Percentiles rank a stretch among this genome's conserved stretches.
Conservation (phyloP, 192 early-diverging fungal species). For the Coemansia furcata region DNA sequence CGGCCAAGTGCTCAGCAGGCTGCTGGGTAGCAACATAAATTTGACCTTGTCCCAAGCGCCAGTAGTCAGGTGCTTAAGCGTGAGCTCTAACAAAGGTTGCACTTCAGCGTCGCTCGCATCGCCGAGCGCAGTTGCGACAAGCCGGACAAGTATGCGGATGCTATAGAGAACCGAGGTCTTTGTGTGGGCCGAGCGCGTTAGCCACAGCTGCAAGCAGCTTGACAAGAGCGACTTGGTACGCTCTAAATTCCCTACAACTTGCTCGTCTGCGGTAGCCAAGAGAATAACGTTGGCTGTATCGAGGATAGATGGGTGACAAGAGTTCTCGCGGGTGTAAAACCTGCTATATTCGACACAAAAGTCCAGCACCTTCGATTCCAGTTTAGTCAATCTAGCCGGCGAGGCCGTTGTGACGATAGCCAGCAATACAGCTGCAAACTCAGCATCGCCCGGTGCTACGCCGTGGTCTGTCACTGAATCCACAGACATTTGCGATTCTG, state of each 20-base stretch:
- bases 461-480: conserved; percentile 16
- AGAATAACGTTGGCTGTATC: conserved; percentile 29
- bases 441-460: conserved; percentile 23
- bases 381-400: conserved; percentile 14
- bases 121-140: conserved; percentile 8
- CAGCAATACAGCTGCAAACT: conserved; percentile 23
- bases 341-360: conserved; percentile 47
- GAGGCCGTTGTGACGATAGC: conserved; percentile 29
- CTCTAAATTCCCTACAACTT: conserved; percentile 7
- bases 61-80: conserved; percentile 28
- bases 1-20: conserved; percentile 33
- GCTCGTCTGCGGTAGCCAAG: conserved; percentile 19
- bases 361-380: conserved; percentile 18
- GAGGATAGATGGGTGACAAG: conserved; percentile 19
- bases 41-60: conserved; percentile 40
- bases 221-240: conserved; percentile 20
- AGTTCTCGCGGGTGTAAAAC: conserved; percentile 31
- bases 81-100: conserved; percentile 26
- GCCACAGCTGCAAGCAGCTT: conserved; percentile 33
- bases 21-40: conserved; percentile 44
- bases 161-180: conserved; percentile 26
- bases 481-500: conserved; percentile 36
- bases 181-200: conserved; percentile 26
- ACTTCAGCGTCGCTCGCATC: conserved; percentile 4
- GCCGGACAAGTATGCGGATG: conserved; percentile 33